Evolutionary conservation across 2,329 filamentous ascomycete genomes (phyloP), one percentile per base, ranked within the genome.

Genomic region (Colletotrichum ledebouriae): DNA sequence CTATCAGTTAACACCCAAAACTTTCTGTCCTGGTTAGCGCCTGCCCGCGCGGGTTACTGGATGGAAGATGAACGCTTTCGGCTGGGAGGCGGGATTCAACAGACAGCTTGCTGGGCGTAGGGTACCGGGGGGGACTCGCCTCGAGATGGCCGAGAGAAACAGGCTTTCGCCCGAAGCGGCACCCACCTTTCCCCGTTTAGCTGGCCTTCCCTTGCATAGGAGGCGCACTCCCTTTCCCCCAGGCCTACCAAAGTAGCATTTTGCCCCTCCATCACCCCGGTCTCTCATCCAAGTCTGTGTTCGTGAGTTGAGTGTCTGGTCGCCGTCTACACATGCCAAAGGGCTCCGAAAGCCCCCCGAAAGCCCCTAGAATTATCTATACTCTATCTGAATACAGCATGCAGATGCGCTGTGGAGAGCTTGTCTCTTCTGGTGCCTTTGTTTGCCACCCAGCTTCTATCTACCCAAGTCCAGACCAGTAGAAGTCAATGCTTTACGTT

Each of bases 91-190:
- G 58, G 58, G 37, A 59, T 47, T 59, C 41, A 25, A 25, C 25
- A 12, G 6, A 13, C 25, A 1, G n/a, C 17, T 15, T 46, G 25
- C 37, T 46, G 20, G 47, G 47, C 37, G 22, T 60, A 60, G 33
- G 39, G 39, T 39, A 15, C 20, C 11, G 42, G 56, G 55, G 55
- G 55, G 3, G 46, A 50, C 58, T 62, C 63, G 63, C 56, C 58
- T 66, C 49, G 63, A 66, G 63, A 50, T 55, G 58, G 34, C 49
- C 57, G 56, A 61, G 57, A 44, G 50, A 34, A 58, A 63, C 50
- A 57, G 29, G 64, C 64, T 59, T 64, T 67, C 59, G 64, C 64
- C 64, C 64, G 60, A 64, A 58, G 53, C 41, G 53, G 60, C 53
- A 12, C 34, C 50, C 39, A 39, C 37, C 34, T 22, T 50, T 34